Conservation (phyloP, 1,139 yeast genomes). For the Debaryomyces singareniensis region DNA sequence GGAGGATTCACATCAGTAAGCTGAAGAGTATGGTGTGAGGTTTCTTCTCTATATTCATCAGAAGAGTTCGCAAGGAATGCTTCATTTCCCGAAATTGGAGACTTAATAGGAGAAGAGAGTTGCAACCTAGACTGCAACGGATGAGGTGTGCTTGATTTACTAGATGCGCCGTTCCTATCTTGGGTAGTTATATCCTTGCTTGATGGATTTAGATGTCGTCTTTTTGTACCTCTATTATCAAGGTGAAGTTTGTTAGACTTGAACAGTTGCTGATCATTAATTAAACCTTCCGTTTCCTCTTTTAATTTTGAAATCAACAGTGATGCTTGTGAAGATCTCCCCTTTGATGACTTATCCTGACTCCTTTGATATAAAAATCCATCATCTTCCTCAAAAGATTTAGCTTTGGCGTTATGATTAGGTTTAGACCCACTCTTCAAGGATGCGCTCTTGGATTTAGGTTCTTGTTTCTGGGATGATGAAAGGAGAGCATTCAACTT, state of each 20-base stretch:
- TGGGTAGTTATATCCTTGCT: neutral
- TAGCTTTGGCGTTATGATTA: constrained; percentile 3
- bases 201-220: constrained; percentile 1
- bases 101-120: constrained; percentile 21
- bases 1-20: constrained; percentile 15
- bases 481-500: constrained; percentile 20
- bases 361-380: constrained; percentile 39
- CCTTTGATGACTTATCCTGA: constrained; percentile 12
- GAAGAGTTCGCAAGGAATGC: constrained; percentile 4
- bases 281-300: constrained; percentile 16
- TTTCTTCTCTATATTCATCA: constrained; percentile 26
- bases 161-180: neutral
- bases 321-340: constrained; percentile 17
- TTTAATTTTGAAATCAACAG: constrained; percentile 22
- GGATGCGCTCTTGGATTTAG: constrained; percentile 1
- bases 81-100: constrained; percentile 9
- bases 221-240: neutral
- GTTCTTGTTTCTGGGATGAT: constrained; percentile 8
- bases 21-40: constrained; percentile 19
- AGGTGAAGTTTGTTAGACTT: constrained; percentile 4
- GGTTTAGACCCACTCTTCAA: neutral
- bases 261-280: constrained; percentile 11
- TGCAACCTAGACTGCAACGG: constrained; percentile 12
- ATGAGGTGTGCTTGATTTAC: neutral
- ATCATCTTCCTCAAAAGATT: constrained; percentile 36